A percentile compares a stretch with the other conserved stretches of the same genome.
Evolutionary conservation across 1,284 basidiomycete genomes (phyloP).

Genomic region (Polyporus tsugae): DNA sequence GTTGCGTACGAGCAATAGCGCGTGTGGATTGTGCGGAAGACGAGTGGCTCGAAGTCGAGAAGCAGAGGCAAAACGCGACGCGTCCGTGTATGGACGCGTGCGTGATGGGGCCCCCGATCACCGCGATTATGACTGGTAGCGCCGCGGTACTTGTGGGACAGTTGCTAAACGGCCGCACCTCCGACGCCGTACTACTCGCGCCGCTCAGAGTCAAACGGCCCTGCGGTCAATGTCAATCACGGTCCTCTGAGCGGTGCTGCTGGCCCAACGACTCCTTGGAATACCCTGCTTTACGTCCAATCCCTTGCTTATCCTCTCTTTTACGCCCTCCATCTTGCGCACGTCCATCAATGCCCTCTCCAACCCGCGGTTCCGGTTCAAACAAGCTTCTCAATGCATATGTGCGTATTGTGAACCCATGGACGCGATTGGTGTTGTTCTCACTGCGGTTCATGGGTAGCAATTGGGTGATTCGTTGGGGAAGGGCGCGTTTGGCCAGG

Average conservation of each 20-base stretch:
- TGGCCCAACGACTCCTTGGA: constrained; percentile 18
- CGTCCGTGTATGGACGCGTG: background rate
- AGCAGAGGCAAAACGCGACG: background rate
- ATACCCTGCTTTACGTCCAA: constrained; percentile 16
- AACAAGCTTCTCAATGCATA: constrained; percentile 49
- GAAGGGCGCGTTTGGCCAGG: constrained; percentile 94
- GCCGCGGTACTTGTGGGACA: constrained; percentile 17
- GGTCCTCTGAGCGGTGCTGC: constrained; percentile 27
- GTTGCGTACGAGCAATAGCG: constrained; percentile 32
- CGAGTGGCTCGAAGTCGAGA: background rate
- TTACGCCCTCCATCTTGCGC: constrained; percentile 14
- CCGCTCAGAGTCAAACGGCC: constrained; percentile 18
- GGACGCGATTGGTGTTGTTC: background rate
- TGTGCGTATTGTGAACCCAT: constrained; percentile 36
- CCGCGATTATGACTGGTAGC: constrained; percentile 6
- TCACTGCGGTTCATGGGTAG: constrained; percentile 47
- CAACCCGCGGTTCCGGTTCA: constrained; percentile 36
- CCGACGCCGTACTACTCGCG: constrained; percentile 20
- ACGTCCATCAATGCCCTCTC: constrained; percentile 32
- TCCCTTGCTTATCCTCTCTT: constrained; percentile 29
- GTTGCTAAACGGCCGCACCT: constrained; percentile 26
- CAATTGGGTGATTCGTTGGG: constrained; percentile 96
- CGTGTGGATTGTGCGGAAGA: constrained; percentile 9
- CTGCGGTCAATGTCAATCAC: constrained; percentile 30
- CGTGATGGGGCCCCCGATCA: background rate